Evolutionary conservation across 805 yeast species (phyloP).

Genomic region (Starmerella gropengiesseri): DNA sequence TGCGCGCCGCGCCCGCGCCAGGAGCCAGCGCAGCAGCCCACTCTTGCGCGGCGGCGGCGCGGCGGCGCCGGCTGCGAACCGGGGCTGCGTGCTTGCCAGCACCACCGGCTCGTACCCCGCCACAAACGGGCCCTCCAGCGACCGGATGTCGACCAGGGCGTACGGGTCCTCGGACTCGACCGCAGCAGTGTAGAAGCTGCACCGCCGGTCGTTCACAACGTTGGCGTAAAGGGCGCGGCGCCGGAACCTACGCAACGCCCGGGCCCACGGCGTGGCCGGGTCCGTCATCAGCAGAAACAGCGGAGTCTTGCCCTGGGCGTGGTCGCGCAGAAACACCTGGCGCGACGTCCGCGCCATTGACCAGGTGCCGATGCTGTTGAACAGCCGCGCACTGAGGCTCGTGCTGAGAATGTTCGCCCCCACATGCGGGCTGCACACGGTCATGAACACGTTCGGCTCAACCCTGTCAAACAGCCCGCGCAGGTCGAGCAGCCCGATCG

Average conservation of each 20-base stretch:
- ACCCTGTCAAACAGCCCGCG: conserved; percentile 44
- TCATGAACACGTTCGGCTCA: conserved; percentile 47
- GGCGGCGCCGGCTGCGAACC: conserved; percentile 19
- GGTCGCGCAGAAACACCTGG: conserved; percentile 49
- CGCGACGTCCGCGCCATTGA: conserved; percentile 61
- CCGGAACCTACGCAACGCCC: conserved; percentile 45
- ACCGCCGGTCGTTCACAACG: conserved; percentile 65
- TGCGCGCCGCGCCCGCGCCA: not conserved
- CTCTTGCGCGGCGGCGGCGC: not conserved
- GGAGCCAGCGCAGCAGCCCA: not conserved
- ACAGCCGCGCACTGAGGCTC: conserved; percentile 40
- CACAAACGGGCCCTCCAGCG: conserved; percentile 19
- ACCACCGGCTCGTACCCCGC: conserved; percentile 23
- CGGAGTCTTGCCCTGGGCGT: conserved; percentile 33
- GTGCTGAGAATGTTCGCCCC: conserved; percentile 49
- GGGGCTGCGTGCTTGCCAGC: conserved; percentile 15
- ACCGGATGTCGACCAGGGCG: conserved; percentile 3
- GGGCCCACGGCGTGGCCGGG: conserved; percentile 47
- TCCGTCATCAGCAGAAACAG: conserved; percentile 57
- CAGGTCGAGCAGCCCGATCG: conserved; percentile 56
- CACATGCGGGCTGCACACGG: conserved; percentile 64
- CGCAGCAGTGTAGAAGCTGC: conserved; percentile 76
- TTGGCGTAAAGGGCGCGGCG: conserved; percentile 57
- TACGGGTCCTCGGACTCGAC: conserved; percentile 36
- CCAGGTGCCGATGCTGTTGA: conserved; percentile 54